A percentile compares a stretch with the other conserved stretches of the same genome.
Conservation (phyloP, 192 early-diverging fungal genomes). For the Coemansia javaensis region DNA sequence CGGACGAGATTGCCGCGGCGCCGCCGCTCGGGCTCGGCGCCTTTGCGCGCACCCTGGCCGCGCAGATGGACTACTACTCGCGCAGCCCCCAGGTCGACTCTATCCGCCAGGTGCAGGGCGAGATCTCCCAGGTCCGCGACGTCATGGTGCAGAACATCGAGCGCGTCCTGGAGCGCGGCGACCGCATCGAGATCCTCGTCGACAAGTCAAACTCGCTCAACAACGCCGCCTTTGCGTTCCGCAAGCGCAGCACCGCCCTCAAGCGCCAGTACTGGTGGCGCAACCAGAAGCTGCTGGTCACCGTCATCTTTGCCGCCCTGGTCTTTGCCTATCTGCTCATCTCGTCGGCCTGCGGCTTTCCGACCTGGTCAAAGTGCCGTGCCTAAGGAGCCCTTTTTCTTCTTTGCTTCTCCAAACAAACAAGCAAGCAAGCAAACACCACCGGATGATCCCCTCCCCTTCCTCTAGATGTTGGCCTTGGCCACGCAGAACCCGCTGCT, state of each 20-base stretch:
- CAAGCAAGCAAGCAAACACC: no score
- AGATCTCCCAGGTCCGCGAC: slow-evolving; percentile 91
- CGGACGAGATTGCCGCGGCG: slow-evolving; percentile 53
- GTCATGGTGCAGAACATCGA: slow-evolving; percentile 96
- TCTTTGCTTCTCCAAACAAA: background rate
- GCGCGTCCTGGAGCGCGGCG: slow-evolving; percentile 80
- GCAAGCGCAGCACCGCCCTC: slow-evolving; percentile 77
- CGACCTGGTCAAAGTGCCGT: slow-evolving; percentile 54
- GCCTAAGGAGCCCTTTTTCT: slow-evolving; percentile 3
- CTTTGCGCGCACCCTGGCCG: slow-evolving; percentile 74
- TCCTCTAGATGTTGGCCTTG: no score
- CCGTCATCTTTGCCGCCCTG: slow-evolving; percentile 56
- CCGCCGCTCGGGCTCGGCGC: slow-evolving; percentile 74
- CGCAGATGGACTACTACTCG: slow-evolving; percentile 81
- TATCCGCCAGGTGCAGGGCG: slow-evolving; percentile 77
- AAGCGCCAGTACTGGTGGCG: slow-evolving; percentile 93
- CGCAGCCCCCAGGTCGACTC: slow-evolving; percentile 66
- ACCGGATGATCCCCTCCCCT: no score
- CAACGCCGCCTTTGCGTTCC: slow-evolving; percentile 85
- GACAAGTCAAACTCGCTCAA: slow-evolving; percentile 87
- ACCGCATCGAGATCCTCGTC: slow-evolving; percentile 81
- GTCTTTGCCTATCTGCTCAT: slow-evolving; percentile 73
- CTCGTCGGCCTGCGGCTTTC: slow-evolving; percentile 77
- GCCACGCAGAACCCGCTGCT: no score
- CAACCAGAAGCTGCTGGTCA: slow-evolving; percentile 77